Evolutionary conservation across 108 stramenopile species (phyloP).

Genomic region (Cyclostephanos tholiformis): DNA sequence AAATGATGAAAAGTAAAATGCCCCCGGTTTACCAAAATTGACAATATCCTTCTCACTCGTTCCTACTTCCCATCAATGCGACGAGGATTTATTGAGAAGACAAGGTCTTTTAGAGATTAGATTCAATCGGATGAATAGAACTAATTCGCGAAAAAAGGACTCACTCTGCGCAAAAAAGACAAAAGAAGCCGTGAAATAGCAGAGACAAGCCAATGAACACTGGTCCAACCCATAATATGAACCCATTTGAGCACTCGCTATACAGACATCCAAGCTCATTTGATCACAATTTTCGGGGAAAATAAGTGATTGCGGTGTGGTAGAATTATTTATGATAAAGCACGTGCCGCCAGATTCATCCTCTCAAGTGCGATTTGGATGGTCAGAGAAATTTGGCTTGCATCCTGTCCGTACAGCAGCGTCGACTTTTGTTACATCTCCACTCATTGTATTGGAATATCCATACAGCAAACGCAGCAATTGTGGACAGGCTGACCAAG

Average conservation of each 20-base stretch:
- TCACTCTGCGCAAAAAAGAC: constrained; percentile 55
- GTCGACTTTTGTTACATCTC: constrained; percentile 39
- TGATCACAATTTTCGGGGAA: constrained; percentile 37
- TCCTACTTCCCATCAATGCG: constrained; percentile 17
- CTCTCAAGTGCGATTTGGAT: constrained; percentile 37
- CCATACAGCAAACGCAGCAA: constrained; percentile 49
- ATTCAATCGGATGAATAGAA: too few relatives aligned
- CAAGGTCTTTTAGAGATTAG: background rate
- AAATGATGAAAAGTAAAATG: too few relatives aligned
- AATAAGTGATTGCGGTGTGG: constrained; percentile 16
- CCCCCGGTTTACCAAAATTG: constrained; percentile 61
- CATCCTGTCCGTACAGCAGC: constrained; percentile 52
- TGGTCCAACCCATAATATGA: constrained; percentile 62
- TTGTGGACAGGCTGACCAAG: constrained; percentile 21
- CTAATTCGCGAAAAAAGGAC: background rate
- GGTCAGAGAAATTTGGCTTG: constrained; percentile 40
- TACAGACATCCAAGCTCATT: constrained; percentile 42
- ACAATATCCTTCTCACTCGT: constrained; percentile 46
- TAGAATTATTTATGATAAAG: constrained; percentile 21
- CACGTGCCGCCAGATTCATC: constrained; percentile 35
- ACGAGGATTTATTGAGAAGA: background rate
- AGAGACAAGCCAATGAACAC: constrained; percentile 46
- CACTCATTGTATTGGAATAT: constrained; percentile 46
- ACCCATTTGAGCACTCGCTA: constrained; percentile 49
- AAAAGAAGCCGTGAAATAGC: constrained; percentile 56